Evolutionary conservation across 192 early-diverging fungal genomes (phyloP).

Genomic region (Dissophora ornata): DNA sequence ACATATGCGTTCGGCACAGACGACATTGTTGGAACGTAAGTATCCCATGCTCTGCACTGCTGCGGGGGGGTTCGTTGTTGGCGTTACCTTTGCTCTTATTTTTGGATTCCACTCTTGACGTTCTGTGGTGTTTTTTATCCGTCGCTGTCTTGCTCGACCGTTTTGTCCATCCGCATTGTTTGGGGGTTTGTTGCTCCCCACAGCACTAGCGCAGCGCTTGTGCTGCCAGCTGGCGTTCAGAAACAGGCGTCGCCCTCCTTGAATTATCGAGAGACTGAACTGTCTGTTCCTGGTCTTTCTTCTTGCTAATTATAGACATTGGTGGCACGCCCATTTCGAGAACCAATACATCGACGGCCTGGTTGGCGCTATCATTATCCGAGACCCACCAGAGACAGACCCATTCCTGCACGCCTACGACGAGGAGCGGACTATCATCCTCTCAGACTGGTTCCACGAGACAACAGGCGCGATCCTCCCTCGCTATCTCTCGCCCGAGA

Average conservation of each 20-base stretch:
- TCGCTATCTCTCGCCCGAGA: slow-evolving; percentile 17
- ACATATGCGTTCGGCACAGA: slow-evolving; percentile 57
- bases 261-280: neutral
- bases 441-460: slow-evolving; percentile 61
- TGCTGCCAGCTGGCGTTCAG: too few species aligned
- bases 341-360: slow-evolving; percentile 58
- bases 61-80: too few species aligned
- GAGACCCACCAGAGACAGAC: slow-evolving; percentile 47
- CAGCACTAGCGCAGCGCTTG: too few species aligned
- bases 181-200: too few species aligned
- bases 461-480: slow-evolving; percentile 14
- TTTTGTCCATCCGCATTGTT: slow-evolving; percentile 1
- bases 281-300: neutral
- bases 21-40: slow-evolving; percentile 59
- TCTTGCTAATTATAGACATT: slow-evolving; percentile 44
- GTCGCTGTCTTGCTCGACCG: neutral
- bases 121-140: neutral
- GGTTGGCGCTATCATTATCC: slow-evolving; percentile 52
- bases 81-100: neutral
- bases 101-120: slow-evolving; percentile 11
- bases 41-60: slow-evolving; percentile 13
- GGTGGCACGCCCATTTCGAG: slow-evolving; percentile 59
- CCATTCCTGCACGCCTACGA: slow-evolving; percentile 55
- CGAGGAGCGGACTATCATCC: slow-evolving; percentile 48
- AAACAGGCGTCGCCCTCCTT: too few species aligned